Conservation (phyloP, 23 red algal species). For the Gracilaria gracilis region DNA sequence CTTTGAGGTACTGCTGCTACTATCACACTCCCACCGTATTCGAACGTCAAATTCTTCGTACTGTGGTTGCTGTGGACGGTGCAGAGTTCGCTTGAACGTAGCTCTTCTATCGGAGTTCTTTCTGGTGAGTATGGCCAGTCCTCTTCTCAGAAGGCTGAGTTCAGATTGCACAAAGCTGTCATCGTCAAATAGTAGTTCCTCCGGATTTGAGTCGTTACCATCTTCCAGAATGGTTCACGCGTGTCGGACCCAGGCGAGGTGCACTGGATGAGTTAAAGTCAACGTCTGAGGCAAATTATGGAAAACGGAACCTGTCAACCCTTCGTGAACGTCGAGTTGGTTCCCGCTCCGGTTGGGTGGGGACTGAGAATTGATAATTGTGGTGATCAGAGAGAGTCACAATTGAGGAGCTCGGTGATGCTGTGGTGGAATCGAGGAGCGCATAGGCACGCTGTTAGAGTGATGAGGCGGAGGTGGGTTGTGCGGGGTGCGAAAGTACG, state of each 20-base stretch:
- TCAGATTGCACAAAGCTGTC: conserved; percentile 24
- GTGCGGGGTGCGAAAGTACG: no score
- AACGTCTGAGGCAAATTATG: conserved; percentile 2
- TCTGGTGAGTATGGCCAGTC: conserved; percentile 14
- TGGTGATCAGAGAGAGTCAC: conserved; percentile 4
- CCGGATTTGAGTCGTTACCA: not conserved
- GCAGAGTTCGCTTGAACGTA: not conserved
- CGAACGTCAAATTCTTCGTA: no score
- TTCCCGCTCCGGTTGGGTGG: not conserved
- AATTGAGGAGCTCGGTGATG: not conserved
- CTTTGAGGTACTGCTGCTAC: not conserved
- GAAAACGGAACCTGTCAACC: conserved; percentile 6
- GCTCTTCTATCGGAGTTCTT: conserved; percentile 15
- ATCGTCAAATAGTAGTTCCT: not conserved
- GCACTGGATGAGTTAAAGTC: not conserved
- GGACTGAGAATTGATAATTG: not conserved
- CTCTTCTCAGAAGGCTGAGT: conserved; percentile 5
- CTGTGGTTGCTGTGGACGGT: not conserved
- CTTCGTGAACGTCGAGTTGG: not conserved
- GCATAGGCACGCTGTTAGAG: conserved; percentile 32
- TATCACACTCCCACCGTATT: not conserved
- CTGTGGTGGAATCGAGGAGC: not conserved
- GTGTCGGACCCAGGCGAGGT: not conserved
- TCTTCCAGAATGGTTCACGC: not conserved
- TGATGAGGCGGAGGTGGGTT: no score